Conservation (phyloP, 1,139 yeast genomes). For the Geotrichum fermentans region DNA sequence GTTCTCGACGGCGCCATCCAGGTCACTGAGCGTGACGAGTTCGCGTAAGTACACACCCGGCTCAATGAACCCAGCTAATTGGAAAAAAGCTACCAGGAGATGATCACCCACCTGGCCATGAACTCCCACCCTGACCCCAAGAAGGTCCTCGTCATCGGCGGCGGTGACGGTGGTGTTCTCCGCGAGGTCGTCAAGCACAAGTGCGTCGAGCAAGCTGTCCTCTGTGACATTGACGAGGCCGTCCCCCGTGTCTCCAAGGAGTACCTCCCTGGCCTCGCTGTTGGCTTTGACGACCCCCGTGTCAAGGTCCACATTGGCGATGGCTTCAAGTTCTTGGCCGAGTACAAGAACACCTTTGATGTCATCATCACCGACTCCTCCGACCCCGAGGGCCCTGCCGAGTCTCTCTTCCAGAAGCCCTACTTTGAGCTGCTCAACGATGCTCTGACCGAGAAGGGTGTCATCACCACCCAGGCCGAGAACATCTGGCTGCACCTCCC, state of each 20-base stretch:
- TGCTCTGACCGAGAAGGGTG: constrained; percentile 68
- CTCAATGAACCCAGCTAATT: neutral
- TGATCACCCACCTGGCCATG: constrained; percentile 75
- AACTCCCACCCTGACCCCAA: constrained; percentile 71
- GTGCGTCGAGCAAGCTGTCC: constrained; percentile 61
- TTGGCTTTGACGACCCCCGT: constrained; percentile 63
- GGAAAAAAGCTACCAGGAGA: constrained; percentile 56
- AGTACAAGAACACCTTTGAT: constrained; percentile 56
- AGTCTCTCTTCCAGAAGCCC: constrained; percentile 76
- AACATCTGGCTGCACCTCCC: constrained; percentile 84
- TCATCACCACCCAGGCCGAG: constrained; percentile 88
- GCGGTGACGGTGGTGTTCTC: constrained; percentile 91
- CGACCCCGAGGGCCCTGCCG: constrained; percentile 98
- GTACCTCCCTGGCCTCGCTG: constrained; percentile 78
- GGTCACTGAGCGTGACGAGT: constrained; percentile 86
- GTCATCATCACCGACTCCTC: constrained; percentile 92
- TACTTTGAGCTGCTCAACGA: constrained; percentile 69
- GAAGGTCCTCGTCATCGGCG: constrained; percentile 80
- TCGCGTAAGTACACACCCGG: constrained; percentile 45
- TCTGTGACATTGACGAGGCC: constrained; percentile 87
- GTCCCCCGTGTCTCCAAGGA: constrained; percentile 72
- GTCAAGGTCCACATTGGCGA: constrained; percentile 75
- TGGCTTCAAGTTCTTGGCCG: constrained; percentile 75
- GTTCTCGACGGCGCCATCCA: constrained; percentile 84
- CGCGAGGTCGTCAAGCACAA: constrained; percentile 78